Percentiles rank a stretch among this genome's conserved stretches.
phyloP scores from a whole-genome alignment of 108 stramenopile genomes.

The Pseudonitzschia pungens region DNA sequence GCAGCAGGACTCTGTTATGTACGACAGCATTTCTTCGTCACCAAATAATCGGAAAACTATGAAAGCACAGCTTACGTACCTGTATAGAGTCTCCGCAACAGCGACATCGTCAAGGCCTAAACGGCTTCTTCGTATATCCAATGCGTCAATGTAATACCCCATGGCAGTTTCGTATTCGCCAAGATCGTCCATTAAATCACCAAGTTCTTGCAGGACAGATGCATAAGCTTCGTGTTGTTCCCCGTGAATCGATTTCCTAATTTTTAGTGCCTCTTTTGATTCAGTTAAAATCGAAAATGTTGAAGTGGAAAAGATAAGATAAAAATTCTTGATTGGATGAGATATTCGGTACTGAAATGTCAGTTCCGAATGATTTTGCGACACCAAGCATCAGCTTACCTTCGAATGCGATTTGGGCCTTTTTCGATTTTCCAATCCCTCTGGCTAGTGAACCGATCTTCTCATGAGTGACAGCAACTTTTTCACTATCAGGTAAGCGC shows the following conservation, averaged over 20 bases:
- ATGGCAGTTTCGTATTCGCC: constrained; percentile 62
- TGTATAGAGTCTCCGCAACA: constrained; percentile 63
- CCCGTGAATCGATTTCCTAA: constrained; percentile 61
- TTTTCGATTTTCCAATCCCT: constrained; percentile 55
- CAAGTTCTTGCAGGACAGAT: constrained; percentile 67
- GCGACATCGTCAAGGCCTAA: constrained; percentile 56
- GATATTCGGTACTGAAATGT: no score
- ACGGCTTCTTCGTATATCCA: constrained; percentile 52
- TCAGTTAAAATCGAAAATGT: not conserved
- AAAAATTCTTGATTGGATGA: no score
- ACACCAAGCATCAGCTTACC: not conserved
- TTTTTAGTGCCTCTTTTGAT: constrained; percentile 57
- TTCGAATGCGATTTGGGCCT: constrained; percentile 61
- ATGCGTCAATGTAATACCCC: constrained; percentile 64
- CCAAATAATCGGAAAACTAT: not conserved
- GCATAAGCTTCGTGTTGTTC: constrained; percentile 70
- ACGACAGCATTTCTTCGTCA: not conserved
- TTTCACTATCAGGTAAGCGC: constrained; percentile 65
- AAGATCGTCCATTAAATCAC: constrained; percentile 74
- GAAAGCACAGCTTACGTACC: not conserved
- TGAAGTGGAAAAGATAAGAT: no score
- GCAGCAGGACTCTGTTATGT: not conserved
- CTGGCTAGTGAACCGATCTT: constrained; percentile 64
- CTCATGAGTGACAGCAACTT: constrained; percentile 61
- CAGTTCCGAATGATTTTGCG: no score